Evolutionary conservation across 768 basidiomycete species (phyloP), one percentile per base, ranked within the genome.

Genomic region (Rhizopogon vinicolor): DNA sequence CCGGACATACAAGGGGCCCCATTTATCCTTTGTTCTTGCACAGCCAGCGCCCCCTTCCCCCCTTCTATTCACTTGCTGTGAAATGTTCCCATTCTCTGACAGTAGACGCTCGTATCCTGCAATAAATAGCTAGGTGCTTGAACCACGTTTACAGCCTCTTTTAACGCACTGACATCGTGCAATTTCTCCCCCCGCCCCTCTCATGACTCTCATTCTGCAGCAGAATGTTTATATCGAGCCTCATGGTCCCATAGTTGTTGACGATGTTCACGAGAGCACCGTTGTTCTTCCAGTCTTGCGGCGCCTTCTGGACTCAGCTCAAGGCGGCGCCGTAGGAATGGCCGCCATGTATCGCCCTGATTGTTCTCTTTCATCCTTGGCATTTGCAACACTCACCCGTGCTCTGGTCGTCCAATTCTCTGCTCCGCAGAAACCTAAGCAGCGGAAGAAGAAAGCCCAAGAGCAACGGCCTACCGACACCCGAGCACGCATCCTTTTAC

Each of bases 321-420:
- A 44, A 9, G 63, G 63, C 19, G 53, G 62, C 19, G 41, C 58
- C 25, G 56, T 79, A 29, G 81, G 81, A 4, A 55, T 83, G 5
- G 72, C 81, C 7, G 75, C 79, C 0, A 65, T 68, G 0, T 80
- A 77, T 56, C 73, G 69, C 3, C 9, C 68, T 0, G 64, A 68
- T 6, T 72, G 72, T 35, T 57, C 61, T 8, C 60, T 83, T 10
- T 67, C 64, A 0, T 60, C 63, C 1, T 60, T 82, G 1, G 77
- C 78, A 0, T 67, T 83, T 40, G 65, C 79, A 5, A 72, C 79
- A 0, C 44, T 56, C 5, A 65, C 71, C 0, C 62, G 58, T 0
- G 72, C 70, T 1, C 63, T 83, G 0, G 53, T 76, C 7, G 61
- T 81, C 18, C 65, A 58, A 8, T 29, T 77, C 6, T 54, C 65